Conservation (phyloP, 345 rosid species). For the Eucalyptus rudis region DNA sequence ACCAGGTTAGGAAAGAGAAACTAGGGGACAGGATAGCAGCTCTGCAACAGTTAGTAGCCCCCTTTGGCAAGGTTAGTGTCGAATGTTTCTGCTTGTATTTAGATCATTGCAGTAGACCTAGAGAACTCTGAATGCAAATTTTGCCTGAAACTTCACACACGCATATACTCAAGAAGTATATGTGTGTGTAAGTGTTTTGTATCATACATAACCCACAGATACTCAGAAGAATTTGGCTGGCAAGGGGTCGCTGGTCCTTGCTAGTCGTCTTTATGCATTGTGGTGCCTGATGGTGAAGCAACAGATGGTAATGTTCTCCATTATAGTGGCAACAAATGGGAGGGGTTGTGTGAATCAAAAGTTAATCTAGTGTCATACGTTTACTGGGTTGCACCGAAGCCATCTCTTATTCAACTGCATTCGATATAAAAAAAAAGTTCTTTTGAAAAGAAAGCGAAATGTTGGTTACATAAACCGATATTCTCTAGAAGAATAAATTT, state of each 20-base stretch:
- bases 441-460: not conserved
- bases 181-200: not conserved
- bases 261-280: not conserved
- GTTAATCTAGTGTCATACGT: not conserved
- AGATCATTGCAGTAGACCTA: not conserved
- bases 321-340: not conserved
- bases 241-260: not conserved
- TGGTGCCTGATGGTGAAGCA: not conserved
- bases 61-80: slow-evolving; percentile 82
- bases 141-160: not conserved
- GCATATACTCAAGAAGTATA: not conserved
- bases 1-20: slow-evolving; percentile 87
- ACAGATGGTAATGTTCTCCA: not conserved
- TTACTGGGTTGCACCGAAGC: not conserved
- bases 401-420: not conserved
- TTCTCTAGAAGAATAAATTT: not conserved
- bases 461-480: not conserved
- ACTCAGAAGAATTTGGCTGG: not conserved
- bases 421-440: not conserved
- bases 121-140: not conserved
- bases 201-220: not conserved
- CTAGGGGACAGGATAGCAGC: slow-evolving; percentile 91
- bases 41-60: slow-evolving; percentile 90
- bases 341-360: not conserved
- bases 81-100: not conserved